Base-by-base conservation (phyloP, 2,329 filamentous ascomycete genomes). In the Aspergillus ibericus region DNA sequence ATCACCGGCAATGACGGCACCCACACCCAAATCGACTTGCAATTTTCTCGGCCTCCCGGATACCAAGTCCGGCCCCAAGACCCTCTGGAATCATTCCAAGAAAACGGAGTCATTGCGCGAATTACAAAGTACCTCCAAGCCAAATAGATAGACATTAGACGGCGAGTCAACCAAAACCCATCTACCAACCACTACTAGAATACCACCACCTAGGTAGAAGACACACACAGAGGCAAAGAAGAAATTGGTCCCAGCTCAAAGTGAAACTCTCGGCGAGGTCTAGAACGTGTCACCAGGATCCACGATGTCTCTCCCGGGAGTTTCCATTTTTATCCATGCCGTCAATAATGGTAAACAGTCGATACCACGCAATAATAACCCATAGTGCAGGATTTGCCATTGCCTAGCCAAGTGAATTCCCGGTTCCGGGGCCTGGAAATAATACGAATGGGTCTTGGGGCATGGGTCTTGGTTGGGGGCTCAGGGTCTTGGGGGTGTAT, bases 231-330 rank as follows among this genome's bases (percentile, higher is more conserved):
- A 29, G n/a, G 10, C 15, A 47, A 29, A 27, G n/a, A 22, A n/a
- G 42, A 46, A 9, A 38, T 38, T 13, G 13, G 42, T 15, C 25
- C 25, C n/a, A 48, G 27, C 44, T 27, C 22, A 47, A 16, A 48
- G n/a, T 48, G 44, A 48, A 48, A 48, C 27, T 25, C 44, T 48
- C 7, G 27, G n/a, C 44, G 44, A 48, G 44, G 44, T 48, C 44
- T 48, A 48, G 44, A 48, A 48, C 44, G 27, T 48, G 44, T 48
- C 44, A 48, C 25, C 15, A 32, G n/a, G 44, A 48, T 48, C 44
- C 44, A 48, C 44, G 44, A 48, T 48, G 44, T 48, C 44, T 48
- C 44, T 48, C 38, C 38, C 38, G 10, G 38, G 38, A n/a, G 10
- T 42, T 42, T 42, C 38, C 38, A 42, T 42, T 42, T 42, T 42